Evolutionary conservation across 106 monocot genomes (phyloP).

Genomic region (Ottelia alismoides): DNA sequence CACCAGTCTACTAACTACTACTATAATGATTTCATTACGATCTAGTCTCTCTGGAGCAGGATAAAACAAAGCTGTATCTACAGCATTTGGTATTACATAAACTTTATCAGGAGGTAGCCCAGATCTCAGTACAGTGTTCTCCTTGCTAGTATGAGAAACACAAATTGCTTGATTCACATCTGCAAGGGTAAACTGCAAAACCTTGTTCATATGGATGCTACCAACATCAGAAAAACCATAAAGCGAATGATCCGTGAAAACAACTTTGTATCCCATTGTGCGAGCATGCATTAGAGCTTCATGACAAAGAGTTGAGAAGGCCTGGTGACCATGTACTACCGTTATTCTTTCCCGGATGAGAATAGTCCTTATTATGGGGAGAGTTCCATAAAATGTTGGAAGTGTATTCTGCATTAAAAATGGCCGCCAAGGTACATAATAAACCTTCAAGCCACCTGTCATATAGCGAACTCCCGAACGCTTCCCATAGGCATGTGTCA

Average conservation of each 20-base stretch:
- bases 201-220: conserved; percentile 98
- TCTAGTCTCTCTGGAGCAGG: conserved; percentile 51
- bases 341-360: conserved; percentile 82
- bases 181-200: conserved; percentile 86
- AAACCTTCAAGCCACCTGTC: conserved; percentile 78
- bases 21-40: conserved; percentile 75
- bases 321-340: conserved; percentile 94
- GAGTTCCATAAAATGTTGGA: conserved; percentile 69
- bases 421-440: conserved; percentile 86
- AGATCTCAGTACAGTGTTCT: conserved; percentile 87
- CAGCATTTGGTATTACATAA: conserved; percentile 93
- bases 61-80: conserved; percentile 93
- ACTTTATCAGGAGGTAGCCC: conserved; percentile 80
- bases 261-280: conserved; percentile 83
- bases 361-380: conserved; percentile 78
- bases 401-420: conserved; percentile 91
- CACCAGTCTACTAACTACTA: conserved; percentile 89
- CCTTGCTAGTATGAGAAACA: conserved; percentile 96
- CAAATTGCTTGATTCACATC: conserved; percentile 91
- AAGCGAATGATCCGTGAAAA: conserved; percentile 95
- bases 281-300: conserved; percentile 90
- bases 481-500: conserved; percentile 92
- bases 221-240: conserved; percentile 94
- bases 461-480: conserved; percentile 89
- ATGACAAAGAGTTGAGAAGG: conserved; percentile 95